Conservation (phyloP, 1,284 basidiomycete genomes). For the Sporisorium iseilematis-ciliati region DNA sequence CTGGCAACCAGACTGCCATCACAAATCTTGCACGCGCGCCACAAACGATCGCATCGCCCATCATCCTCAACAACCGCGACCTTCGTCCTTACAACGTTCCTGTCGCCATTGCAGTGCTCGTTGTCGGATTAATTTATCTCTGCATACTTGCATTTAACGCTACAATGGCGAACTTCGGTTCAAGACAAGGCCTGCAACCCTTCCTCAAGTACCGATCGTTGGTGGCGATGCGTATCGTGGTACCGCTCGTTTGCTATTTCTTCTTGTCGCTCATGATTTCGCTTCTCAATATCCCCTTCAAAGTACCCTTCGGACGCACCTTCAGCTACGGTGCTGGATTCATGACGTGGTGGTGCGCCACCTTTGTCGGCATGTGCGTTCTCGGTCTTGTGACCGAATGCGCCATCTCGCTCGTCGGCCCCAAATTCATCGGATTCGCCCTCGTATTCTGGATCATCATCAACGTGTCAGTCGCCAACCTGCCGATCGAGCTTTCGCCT, state of each 20-base stretch:
- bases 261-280: slow-evolving; percentile 62
- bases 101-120: slow-evolving; percentile 79
- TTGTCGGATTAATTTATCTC: slow-evolving; percentile 82
- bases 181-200: slow-evolving; percentile 51
- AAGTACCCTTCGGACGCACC: slow-evolving; percentile 55
- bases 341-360: slow-evolving; percentile 60
- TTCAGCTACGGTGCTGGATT: slow-evolving; percentile 64
- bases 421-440: slow-evolving; percentile 57
- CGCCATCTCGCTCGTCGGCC: slow-evolving; percentile 56
- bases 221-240: slow-evolving; percentile 55
- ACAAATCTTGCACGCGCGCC: slow-evolving; percentile 73
- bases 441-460: slow-evolving; percentile 63
- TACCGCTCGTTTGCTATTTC: slow-evolving; percentile 52
- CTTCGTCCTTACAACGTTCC: slow-evolving; percentile 78
- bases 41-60: slow-evolving; percentile 74
- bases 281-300: slow-evolving; percentile 63
- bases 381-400: slow-evolving; percentile 59
- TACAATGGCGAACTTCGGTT: slow-evolving; percentile 55
- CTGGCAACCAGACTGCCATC: slow-evolving; percentile 45
- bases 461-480: slow-evolving; percentile 60
- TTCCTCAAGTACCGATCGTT: slow-evolving; percentile 56
- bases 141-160: slow-evolving; percentile 73
- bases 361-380: slow-evolving; percentile 59
- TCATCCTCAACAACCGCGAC: slow-evolving; percentile 75
- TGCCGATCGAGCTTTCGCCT: slow-evolving; percentile 48